Conservation (phyloP, 2,329 filamentous ascomycete genomes). For the Fusarium pseudonygamai region DNA sequence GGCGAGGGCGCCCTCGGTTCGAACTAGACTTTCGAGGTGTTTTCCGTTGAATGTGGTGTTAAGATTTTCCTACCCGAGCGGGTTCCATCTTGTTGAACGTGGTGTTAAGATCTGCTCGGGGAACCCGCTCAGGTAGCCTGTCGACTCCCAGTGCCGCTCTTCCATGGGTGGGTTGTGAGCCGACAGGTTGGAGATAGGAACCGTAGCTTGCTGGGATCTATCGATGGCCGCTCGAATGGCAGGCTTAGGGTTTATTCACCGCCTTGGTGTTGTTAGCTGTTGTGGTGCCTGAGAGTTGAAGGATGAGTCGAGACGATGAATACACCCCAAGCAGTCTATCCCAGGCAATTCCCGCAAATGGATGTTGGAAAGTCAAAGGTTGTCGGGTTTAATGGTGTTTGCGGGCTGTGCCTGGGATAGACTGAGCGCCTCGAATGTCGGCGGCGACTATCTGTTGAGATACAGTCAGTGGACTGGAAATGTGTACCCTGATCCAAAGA, state of each 20-base stretch:
- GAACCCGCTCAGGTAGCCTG: not conserved
- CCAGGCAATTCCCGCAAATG: not conserved
- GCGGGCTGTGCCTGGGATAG: not conserved
- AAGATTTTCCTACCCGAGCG: not conserved
- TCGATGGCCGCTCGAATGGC: not conserved
- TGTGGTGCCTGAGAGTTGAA: not conserved
- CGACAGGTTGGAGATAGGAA: not conserved
- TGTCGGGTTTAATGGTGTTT: not conserved
- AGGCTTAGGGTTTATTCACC: not conserved
- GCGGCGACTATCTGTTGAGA: not conserved
- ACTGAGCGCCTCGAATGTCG: not conserved
- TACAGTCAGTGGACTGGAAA: not conserved
- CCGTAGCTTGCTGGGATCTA: not conserved
- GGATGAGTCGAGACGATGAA: not conserved
- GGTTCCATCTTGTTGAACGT: not conserved
- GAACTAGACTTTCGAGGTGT: constrained; percentile 28
- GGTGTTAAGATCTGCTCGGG: not conserved
- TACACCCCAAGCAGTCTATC: not conserved
- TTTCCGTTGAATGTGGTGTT: not conserved
- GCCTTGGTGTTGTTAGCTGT: not conserved
- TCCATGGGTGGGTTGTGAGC: fast-evolving
- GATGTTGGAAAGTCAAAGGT: fast-evolving
- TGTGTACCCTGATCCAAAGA: not conserved
- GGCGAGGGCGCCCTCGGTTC: constrained; percentile 7
- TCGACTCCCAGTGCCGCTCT: not conserved